Percentiles rank a stretch among this genome's conserved stretches.
These are phyloP conservation scores for Fusarium nelsonii DNA, from an alignment of 2,329 filamentous ascomycete genomes.

Conservation along the genomic window DNA sequence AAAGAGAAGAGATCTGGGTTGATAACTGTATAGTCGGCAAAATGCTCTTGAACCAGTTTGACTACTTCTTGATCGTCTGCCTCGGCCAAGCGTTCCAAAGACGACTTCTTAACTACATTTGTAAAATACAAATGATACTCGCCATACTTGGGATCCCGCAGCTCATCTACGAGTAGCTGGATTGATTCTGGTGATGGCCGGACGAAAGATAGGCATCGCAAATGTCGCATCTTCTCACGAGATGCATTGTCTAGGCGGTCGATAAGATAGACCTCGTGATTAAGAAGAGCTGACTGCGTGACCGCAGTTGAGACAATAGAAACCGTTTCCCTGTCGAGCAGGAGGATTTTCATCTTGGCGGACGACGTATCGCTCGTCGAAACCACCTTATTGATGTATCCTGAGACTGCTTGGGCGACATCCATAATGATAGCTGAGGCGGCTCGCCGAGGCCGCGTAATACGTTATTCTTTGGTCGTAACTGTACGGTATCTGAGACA, in stretches of 20 bases:
- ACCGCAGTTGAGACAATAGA: conserved; percentile 94
- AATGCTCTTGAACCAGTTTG: conserved; percentile 92
- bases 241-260: conserved; percentile 91
- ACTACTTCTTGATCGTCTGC: conserved; percentile 98
- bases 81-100: conserved; percentile 92
- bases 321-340: conserved; percentile 94
- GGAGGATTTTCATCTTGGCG: conserved; percentile 97
- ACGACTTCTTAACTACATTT: conserved; percentile 97
- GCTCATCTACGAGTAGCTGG: conserved; percentile 92
- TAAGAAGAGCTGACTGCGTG: conserved; percentile 93
- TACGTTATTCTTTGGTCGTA: conserved; percentile 1
- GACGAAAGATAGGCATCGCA: conserved; percentile 92
- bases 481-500: neutral
- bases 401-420: conserved; percentile 89
- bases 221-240: conserved; percentile 97
- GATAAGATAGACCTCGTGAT: conserved; percentile 97
- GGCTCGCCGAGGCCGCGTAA: conserved; percentile 28
- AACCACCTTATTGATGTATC: conserved; percentile 97
- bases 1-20: conserved; percentile 94
- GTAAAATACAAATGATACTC: conserved; percentile 98
- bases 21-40: conserved; percentile 94
- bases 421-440: conserved; percentile 75
- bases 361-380: conserved; percentile 75
- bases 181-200: conserved; percentile 93
- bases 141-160: conserved; percentile 95